Evolutionary conservation across 371 early-diverging fungal species (phyloP).

Genomic region (Mucor mucedo): DNA sequence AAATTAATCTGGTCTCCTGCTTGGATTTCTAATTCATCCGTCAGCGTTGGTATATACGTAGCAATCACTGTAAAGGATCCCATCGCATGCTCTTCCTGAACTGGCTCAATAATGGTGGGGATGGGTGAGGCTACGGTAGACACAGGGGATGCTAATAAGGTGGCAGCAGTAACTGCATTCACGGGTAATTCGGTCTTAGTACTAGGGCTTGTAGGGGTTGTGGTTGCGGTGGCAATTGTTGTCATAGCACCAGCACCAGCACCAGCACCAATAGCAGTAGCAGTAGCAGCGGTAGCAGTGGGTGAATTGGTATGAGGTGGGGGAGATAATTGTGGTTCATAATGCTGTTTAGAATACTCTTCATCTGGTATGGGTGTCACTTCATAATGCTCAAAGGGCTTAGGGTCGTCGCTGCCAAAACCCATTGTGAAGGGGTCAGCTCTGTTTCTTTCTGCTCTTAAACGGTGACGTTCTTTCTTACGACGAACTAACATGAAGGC

Average conservation of each 20-base stretch:
- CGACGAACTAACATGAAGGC: slow-evolving; percentile 39
- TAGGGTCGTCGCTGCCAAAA: slow-evolving; percentile 19
- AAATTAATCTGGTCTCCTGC: slow-evolving; percentile 61
- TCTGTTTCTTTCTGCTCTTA: slow-evolving; percentile 16
- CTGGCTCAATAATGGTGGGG: neutral
- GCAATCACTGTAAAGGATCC: slow-evolving; percentile 47
- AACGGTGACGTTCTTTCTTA: slow-evolving; percentile 22
- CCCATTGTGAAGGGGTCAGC: slow-evolving; percentile 34
- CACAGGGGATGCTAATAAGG: slow-evolving; percentile 1
- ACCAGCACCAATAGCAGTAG: neutral
- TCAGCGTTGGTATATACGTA: slow-evolving; percentile 58
- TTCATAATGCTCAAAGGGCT: neutral
- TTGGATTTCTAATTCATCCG: slow-evolving; percentile 62
- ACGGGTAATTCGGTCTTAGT: no score
- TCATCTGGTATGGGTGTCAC: neutral
- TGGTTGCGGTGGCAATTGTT: no score
- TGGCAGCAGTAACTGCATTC: neutral
- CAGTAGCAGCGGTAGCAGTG: slow-evolving; percentile 4
- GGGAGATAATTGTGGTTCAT: slow-evolving; percentile 4
- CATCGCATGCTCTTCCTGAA: slow-evolving; percentile 3
- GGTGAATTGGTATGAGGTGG: neutral
- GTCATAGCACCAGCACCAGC: no score
- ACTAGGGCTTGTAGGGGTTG: no score
- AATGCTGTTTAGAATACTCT: neutral
- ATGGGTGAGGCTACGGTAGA: neutral